Evolutionary conservation across 179 eudicot genomes (phyloP), one percentile per base, ranked within the genome.

Genomic region (Heliamphora pulchella): DNA sequence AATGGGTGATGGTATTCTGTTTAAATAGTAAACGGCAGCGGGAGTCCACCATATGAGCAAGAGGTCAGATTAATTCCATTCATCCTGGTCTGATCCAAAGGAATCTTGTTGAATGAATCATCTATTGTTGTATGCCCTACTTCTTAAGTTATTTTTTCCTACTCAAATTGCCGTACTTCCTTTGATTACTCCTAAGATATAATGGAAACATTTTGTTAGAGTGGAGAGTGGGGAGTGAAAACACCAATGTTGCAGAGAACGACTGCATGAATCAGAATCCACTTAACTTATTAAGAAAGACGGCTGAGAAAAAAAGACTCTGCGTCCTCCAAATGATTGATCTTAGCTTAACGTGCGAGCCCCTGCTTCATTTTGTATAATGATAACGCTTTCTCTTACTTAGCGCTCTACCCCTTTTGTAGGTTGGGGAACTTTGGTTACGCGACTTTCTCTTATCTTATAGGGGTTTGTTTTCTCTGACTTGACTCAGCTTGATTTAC

Each of bases 251-350:
- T 14, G 20, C 75, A 46, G 31, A 71, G 75, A 18, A 48, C 44
- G 61, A 73, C 62, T 15, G 6, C 47, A 72, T 72, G 59, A 72
- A 72, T 72, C 58, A 43, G 59, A 72, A 72, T 72, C 59, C 46
- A 31, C 64, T 55, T 22, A 53, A 53, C 78, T 74, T 55, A 55
- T 74, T 74, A 76, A 76, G 68, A 76, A 58, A 76, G 79, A 76
- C 69, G 39, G 61, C 39, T 14, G 44, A 74, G 63, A 74, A 74
- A 59, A 18, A 59, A 59, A 59, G 63, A n/a, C 63, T 15, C 18
- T 59, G 18, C 15, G 18, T 59, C 14, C 1, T 51, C 55, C 55
- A 51, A 51, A 51, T 51, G 55, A 9, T 51, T 51, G 3, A 51
- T 51, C 55, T 51, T 51, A 9, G 55, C 55, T 51, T 51, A 51